Base-by-base conservation (phyloP, 2,329 filamentous ascomycete genomes). In the Talaromyces sp. region DNA sequence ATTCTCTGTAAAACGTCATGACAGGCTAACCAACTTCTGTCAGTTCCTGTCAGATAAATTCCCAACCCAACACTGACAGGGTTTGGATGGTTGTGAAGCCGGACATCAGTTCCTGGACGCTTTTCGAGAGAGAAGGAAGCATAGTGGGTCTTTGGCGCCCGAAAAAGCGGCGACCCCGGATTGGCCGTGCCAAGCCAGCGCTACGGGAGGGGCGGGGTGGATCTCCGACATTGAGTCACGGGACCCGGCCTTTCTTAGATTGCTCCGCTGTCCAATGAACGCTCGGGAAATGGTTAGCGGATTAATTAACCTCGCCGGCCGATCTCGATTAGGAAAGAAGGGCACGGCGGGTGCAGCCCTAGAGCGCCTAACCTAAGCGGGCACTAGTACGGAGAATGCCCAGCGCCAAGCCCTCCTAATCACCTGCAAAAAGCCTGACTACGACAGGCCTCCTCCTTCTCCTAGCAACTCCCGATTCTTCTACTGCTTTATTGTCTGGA, bases 41-140 rank as follows among this genome's bases (percentile, higher is more conserved):
- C 11, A 9, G 12, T 32, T 31, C 35, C 38, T 54, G 31, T 54
- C 51, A 54, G 46, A 56, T 12, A 48, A 31, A n/a, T 52, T 52
- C 48, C 48, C 38, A 29, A 48, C 53, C 38, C 59, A 26, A 24
- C 26, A 46, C 17, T 9, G 35, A 19, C 43, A 27, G 19, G 17
- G 21, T 46, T n/a, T 19, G 41, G n/a, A 32, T 50, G 52, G 46
- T 29, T 59, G 46, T 55, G 50, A 41, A 24, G 21, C 17, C 59
- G 59, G 59, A 61, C 41, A 32, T 51, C 41, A 61, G 19, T 61
- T 61, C 59, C 59, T 54, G 26, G 50, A 24, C 31, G 31, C 31
- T 56, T 17, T 52, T n/a, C n/a, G 48, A 29, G 11, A 21, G 11
- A 14, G 12, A 14, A 26, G 48, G 11, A 7, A n/a, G 11, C 48